A percentile compares a stretch with the other conserved stretches of the same genome.
These are phyloP conservation scores for Paraconiothyrium brasiliense DNA, from an alignment of 2,329 filamentous ascomycete genomes.

Conservation along the genomic window DNA sequence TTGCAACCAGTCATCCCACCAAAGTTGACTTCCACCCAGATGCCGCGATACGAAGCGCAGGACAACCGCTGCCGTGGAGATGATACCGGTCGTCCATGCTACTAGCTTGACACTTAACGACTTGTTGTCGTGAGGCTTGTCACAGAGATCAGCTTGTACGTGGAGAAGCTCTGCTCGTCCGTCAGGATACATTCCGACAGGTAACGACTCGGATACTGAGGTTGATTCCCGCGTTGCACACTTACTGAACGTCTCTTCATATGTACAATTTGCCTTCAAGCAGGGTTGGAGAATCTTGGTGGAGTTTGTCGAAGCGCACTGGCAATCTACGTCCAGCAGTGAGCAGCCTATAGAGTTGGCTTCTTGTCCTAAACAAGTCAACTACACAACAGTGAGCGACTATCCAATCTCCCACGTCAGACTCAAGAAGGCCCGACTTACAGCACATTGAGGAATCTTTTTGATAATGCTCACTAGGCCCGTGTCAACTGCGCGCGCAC, in stretches of 20 bases:
- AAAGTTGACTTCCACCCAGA: slow-evolving; percentile 7
- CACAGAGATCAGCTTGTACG: slow-evolving; percentile 6
- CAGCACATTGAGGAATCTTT: slow-evolving; percentile 5
- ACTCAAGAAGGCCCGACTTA: neutral
- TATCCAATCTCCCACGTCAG: neutral
- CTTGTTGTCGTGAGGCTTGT: slow-evolving; percentile 9
- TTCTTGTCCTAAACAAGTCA: slow-evolving; percentile 3
- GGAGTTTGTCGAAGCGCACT: slow-evolving; percentile 7
- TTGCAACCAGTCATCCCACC: slow-evolving; percentile 13
- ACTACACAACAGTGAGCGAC: neutral
- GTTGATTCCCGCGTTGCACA: neutral
- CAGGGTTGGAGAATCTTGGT: slow-evolving; percentile 2
- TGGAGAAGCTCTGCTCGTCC: slow-evolving; percentile 4
- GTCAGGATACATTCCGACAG: neutral
- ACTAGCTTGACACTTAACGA: slow-evolving; percentile 2
- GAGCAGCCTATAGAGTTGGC: slow-evolving; percentile 2
- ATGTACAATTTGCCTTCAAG: slow-evolving; percentile 6
- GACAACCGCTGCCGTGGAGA: slow-evolving; percentile 1
- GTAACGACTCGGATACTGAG: neutral
- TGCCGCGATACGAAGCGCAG: slow-evolving; percentile 10
- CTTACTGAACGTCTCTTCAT: slow-evolving; percentile 8
- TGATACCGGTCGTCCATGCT: slow-evolving; percentile 4
- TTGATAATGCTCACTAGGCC: neutral
- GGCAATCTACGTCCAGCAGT: slow-evolving; percentile 7
- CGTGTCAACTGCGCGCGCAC: neutral